phyloP scores from a whole-genome alignment of 257 asterid species.

The Misopates orontium region DNA sequence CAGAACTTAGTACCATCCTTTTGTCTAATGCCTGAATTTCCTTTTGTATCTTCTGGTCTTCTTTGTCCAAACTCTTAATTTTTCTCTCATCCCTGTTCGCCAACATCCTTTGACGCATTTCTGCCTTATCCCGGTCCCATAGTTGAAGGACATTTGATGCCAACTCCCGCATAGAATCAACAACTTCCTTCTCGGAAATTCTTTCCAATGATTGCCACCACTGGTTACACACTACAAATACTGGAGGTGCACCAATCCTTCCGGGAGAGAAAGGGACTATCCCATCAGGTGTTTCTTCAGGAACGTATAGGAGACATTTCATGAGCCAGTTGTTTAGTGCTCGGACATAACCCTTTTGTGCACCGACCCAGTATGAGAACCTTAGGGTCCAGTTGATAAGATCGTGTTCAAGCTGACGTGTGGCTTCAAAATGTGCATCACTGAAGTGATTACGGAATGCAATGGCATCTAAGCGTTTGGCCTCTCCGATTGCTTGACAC shows the following conservation, averaged over 20 bases:
- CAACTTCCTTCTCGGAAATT: conserved; percentile 81
- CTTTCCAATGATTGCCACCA: conserved; percentile 84
- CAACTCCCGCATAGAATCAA: conserved; percentile 72
- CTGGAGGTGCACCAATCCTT: conserved; percentile 89
- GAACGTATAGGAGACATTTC: conserved; percentile 87
- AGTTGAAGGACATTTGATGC: conserved; percentile 67
- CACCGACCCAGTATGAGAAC: conserved; percentile 77
- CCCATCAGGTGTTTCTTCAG: conserved; percentile 94
- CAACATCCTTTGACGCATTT: conserved; percentile 68
- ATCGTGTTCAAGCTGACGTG: conserved; percentile 77
- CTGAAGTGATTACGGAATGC: conserved; percentile 65
- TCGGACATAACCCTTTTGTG: conserved; percentile 72
- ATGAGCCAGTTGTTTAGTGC: conserved; percentile 85
- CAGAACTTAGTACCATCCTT: conserved; percentile 54
- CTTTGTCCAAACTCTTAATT: conserved; percentile 76
- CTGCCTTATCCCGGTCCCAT: conserved; percentile 78
- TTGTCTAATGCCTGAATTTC: conserved; percentile 83
- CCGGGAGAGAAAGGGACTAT: conserved; percentile 89
- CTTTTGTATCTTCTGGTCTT: conserved; percentile 82
- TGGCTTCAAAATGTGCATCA: conserved; percentile 81
- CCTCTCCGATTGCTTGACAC: conserved; percentile 80
- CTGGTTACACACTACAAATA: conserved; percentile 73
- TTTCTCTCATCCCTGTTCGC: conserved; percentile 72
- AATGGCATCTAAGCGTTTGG: conserved; percentile 71
- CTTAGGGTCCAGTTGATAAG: conserved; percentile 77